Evolutionary conservation across 768 basidiomycete species (phyloP).

Genomic region (Lactarius hatsudake): DNA sequence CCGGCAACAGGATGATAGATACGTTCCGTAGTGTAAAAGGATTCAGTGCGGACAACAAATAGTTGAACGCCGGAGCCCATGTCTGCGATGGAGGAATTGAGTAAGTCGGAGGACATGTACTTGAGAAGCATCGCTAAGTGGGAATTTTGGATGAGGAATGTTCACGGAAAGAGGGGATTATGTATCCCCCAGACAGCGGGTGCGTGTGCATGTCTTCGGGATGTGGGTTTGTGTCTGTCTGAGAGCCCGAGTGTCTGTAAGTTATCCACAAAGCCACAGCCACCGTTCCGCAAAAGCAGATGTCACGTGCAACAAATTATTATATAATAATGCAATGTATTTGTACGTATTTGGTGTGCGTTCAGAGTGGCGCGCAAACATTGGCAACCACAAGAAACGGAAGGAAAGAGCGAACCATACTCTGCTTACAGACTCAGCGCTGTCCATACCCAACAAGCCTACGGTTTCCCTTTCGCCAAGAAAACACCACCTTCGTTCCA

Average conservation of each 20-base stretch:
- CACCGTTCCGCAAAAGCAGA: slow-evolving; percentile 1
- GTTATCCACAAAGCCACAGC: not conserved
- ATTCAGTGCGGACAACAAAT: slow-evolving; percentile 32
- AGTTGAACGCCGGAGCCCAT: slow-evolving; percentile 31
- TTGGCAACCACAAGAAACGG: slow-evolving; percentile 14
- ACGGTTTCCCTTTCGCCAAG: slow-evolving; percentile 3
- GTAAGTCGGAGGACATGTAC: slow-evolving; percentile 31
- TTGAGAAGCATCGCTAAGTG: slow-evolving; percentile 31
- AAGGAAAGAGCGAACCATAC: too few relatives aligned
- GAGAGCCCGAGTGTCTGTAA: not conserved
- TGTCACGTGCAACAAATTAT: not conserved
- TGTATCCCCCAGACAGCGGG: not conserved
- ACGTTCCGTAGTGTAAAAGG: slow-evolving; percentile 12
- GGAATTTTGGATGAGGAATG: not conserved
- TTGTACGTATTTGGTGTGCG: slow-evolving; percentile 18
- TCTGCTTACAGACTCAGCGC: too few relatives aligned
- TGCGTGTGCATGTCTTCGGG: not conserved
- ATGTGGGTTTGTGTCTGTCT: not conserved
- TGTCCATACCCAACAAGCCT: slow-evolving; percentile 11
- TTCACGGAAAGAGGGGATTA: slow-evolving; percentile 2
- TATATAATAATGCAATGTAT: not conserved
- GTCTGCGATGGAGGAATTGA: slow-evolving; percentile 33
- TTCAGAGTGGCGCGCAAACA: slow-evolving; percentile 15
- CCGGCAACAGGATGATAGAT: slow-evolving; percentile 12
- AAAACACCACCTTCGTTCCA: slow-evolving; percentile 1